phyloP scores from a whole-genome alignment of 1,284 basidiomycete genomes.

The Pseudomicrostroma phylloplanum region DNA sequence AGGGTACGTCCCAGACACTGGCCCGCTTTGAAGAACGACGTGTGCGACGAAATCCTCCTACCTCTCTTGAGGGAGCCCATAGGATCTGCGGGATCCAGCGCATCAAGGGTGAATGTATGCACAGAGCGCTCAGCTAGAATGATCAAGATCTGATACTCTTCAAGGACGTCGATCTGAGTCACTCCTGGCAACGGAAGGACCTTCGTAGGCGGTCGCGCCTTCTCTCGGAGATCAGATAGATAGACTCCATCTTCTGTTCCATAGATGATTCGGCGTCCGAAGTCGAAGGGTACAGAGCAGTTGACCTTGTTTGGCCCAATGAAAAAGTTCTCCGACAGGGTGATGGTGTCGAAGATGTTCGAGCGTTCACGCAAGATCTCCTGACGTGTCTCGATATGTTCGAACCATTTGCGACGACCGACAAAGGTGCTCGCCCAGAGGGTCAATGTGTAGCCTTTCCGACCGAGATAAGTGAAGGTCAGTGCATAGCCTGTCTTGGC shows the following conservation, averaged over 20 bases:
- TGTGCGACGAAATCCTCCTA: constrained; percentile 91
- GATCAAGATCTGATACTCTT: constrained; percentile 90
- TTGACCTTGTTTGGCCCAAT: constrained; percentile 70
- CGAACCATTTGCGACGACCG: constrained; percentile 87
- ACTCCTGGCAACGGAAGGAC: constrained; percentile 85
- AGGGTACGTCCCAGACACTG: constrained; percentile 87
- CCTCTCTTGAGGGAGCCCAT: constrained; percentile 84
- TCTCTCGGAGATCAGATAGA: constrained; percentile 72
- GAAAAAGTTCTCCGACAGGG: constrained; percentile 83
- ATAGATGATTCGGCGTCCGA: constrained; percentile 81
- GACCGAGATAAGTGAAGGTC: constrained; percentile 86
- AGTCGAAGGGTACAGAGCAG: constrained; percentile 85
- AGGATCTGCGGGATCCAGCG: constrained; percentile 82
- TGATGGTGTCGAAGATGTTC: constrained; percentile 76
- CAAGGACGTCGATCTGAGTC: constrained; percentile 89
- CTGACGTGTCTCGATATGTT: constrained; percentile 84
- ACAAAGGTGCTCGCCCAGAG: constrained; percentile 85
- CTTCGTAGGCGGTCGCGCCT: constrained; percentile 69
- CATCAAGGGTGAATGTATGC: constrained; percentile 90
- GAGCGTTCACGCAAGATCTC: constrained; percentile 75
- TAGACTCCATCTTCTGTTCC: constrained; percentile 97
- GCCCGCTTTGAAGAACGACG: constrained; percentile 95
- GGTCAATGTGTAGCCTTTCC: constrained; percentile 85
- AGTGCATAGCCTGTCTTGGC: constrained; percentile 84
- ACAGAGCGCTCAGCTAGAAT: constrained; percentile 85